Base-by-base conservation (phyloP, 345 rosid species). In the Euphorbia tirucalli region DNA sequence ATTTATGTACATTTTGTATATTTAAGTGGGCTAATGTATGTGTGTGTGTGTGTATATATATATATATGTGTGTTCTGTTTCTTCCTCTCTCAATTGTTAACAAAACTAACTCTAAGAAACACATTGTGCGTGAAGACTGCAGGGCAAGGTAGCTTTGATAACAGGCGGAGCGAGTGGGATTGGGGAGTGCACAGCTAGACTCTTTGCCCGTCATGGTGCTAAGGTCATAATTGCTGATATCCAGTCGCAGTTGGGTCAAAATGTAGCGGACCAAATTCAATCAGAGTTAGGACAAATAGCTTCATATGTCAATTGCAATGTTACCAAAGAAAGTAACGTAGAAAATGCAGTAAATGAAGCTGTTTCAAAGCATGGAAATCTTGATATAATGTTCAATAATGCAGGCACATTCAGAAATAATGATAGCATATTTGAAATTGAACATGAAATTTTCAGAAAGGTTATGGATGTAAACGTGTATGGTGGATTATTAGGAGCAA, bases 321-420 rank as follows among this genome's bases (percentile, higher is more conserved):
- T 68, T 0, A 21, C 63, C 0, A 22, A 39, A 21, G 61, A 39
- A 35, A 5, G 50, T 4, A 49, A 39, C 1, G 50, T 54, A 0
- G 31, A 64, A 41, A 64, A 56, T 4, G 64, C 63, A 7, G 72
- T 57, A 22, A 39, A 69, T 37, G 35, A 11, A 6, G 63, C 72
- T 11, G 63, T 69, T 39, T 69, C 72, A 4, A 35, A 35, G 49
- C n/a, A 68, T 14, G 52, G 63, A 69, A 69, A 37, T 35, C 72
- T 69, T 21, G 72, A 68, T 22, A 54, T 52, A 27, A 22, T 68
- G 28, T 52, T 10, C 49, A 68, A 52, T 49, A 52, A 68, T 1
- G 71, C 71, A 16, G 62, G 61, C 32, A 32, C 37, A 7, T 19
- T 46, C 32, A 46, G 61, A 4, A 35, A 52, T 1, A 14, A 3